Base-by-base conservation (phyloP, 176 grass and related monocot genomes). In the Avena atlantica region DNA sequence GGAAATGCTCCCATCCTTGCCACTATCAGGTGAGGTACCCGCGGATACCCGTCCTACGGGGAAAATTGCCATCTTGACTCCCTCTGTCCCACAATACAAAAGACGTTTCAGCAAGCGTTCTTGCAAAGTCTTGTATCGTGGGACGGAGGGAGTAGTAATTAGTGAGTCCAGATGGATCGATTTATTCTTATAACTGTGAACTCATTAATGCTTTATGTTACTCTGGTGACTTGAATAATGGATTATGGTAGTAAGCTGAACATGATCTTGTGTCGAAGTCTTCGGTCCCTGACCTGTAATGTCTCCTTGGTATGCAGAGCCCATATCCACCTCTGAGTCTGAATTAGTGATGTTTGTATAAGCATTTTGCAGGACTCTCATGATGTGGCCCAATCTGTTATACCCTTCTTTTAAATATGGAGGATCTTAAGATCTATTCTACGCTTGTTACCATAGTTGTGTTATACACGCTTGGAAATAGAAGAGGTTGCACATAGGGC, bases 161-260 rank as follows among this genome's bases (percentile, higher is more conserved):
- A 19, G 48, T 2, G 1, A 34, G 19, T 83, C 9, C 4, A 49
- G 15, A 78, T 69, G 6, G 25, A 29, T 89, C 23, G 27, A 42
- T 89, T 47, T 58, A 24, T 66, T 81, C 25, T 56, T 5, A 81
- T 66, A 85, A 64, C 9, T 9, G 19, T 75, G 51, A 80, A 68
- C 20, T 50, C 58, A 58, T 49, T 11, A 13, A 57, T 50, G 21
- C 3, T 45, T 21, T 73, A 3, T 73, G 66, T 57, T 73, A 31
- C n/a, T 65, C 4, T 73, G 31, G 59, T 61, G n/a, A 55, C 31
- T 55, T 75, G 63, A 69, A 79, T 52, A 17, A 29, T 78, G n/a
- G 34, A 78, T n/a, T 68, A 45, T 55, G 6, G 27, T 64, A 76
- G 3, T 84, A 60, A 52, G 6, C 16, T 57, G 55, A 17, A 8